Evolutionary conservation across 163 green algal species (phyloP).

Genomic region (Coccomyxa subellipsoidea): DNA sequence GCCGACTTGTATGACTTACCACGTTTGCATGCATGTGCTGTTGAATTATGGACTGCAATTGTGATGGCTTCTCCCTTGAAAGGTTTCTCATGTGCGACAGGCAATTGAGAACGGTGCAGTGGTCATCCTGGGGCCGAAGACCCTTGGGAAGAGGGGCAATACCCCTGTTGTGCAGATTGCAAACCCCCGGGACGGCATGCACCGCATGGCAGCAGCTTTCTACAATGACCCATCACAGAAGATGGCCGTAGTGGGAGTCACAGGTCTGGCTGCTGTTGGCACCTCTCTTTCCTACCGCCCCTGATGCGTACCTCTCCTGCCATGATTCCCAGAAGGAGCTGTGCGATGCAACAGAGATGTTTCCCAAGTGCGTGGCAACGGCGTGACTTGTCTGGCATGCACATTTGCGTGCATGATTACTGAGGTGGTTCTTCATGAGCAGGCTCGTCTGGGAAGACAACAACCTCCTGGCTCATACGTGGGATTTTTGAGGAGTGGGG

Average conservation of each 20-base stretch:
- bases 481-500: slow-evolving; percentile 67
- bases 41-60: no score
- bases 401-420: no score
- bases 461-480: slow-evolving; percentile 79
- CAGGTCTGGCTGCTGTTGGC: slow-evolving; percentile 16
- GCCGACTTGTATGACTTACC: not conserved
- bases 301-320: not conserved
- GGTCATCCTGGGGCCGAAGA: not conserved
- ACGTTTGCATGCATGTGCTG: no score
- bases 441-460: slow-evolving; percentile 94
- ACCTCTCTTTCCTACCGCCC: not conserved
- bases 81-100: not conserved
- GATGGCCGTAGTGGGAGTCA: slow-evolving; percentile 60
- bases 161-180: slow-evolving; percentile 60
- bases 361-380: no score
- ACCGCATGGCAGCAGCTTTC: slow-evolving; percentile 66
- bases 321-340: not conserved
- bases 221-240: slow-evolving; percentile 55
- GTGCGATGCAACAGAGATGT: no score
- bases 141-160: not conserved
- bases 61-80: no score
- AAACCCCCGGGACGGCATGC: slow-evolving; percentile 39
- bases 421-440: no score
- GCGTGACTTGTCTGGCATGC: no score
- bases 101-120: slow-evolving; percentile 7